phyloP scores from a whole-genome alignment of 805 yeast species.

The Torulaspora maleeae region DNA sequence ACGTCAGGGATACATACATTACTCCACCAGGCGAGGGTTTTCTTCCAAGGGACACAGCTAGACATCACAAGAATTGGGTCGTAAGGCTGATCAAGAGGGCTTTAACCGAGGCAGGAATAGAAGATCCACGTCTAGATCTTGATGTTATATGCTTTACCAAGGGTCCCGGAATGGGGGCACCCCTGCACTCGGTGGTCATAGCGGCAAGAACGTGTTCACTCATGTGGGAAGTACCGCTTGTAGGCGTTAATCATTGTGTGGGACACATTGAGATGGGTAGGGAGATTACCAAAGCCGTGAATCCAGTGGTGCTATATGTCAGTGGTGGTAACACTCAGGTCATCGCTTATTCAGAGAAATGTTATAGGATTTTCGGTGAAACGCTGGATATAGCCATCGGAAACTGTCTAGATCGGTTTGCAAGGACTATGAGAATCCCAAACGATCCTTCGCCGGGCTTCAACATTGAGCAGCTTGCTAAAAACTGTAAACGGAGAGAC shows the following conservation, averaged over 20 bases:
- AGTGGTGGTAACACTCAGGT: conserved; percentile 99
- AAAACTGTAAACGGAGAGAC: conserved; percentile 46
- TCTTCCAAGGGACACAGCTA: conserved; percentile 91
- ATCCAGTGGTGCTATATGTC: conserved; percentile 94
- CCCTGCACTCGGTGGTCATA: conserved; percentile 84
- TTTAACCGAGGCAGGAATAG: conserved; percentile 53
- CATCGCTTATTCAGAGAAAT: conserved; percentile 89
- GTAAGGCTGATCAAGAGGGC: conserved; percentile 69
- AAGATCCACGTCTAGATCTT: conserved; percentile 43
- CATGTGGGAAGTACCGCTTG: conserved; percentile 76
- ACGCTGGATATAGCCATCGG: conserved; percentile 97
- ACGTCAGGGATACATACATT: conserved; percentile 88
- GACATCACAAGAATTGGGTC: conserved; percentile 95
- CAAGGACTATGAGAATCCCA: conserved; percentile 80
- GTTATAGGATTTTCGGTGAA: conserved; percentile 98
- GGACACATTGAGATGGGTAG: conserved; percentile 99
- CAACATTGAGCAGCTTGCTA: conserved; percentile 92
- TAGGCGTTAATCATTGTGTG: conserved; percentile 95
- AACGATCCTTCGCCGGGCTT: conserved; percentile 97
- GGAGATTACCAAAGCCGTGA: conserved; percentile 95
- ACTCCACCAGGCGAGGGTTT: conserved; percentile 99
- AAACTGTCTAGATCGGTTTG: conserved; percentile 93
- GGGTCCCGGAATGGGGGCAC: conserved; percentile 99
- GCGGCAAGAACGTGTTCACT: conserved; percentile 84
- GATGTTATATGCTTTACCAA: conserved; percentile 91